phyloP scores from a whole-genome alignment of 257 asterid species.

The Lithospermum erythrorhizon region DNA sequence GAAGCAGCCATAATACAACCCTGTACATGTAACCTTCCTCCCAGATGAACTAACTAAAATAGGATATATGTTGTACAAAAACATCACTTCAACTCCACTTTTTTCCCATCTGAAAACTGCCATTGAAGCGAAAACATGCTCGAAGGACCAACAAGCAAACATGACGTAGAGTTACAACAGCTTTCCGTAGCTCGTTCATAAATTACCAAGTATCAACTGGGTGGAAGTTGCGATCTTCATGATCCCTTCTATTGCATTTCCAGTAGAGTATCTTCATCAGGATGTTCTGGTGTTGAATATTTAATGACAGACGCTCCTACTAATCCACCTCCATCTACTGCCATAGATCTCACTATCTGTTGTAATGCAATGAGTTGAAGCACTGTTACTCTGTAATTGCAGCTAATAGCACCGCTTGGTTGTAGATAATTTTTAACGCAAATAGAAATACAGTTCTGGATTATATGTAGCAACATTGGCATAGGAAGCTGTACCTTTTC shows the following conservation, averaged over 20 bases:
- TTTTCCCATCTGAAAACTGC: too few relatives aligned
- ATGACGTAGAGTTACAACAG: too few relatives aligned
- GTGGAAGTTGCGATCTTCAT: too few relatives aligned
- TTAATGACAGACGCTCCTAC: slow-evolving; percentile 29
- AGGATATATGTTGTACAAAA: too few relatives aligned
- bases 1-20: too few relatives aligned
- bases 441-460: not conserved
- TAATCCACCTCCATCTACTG: slow-evolving; percentile 48
- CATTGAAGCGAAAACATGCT: too few relatives aligned
- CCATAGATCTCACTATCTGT: slow-evolving; percentile 69
- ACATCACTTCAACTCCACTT: too few relatives aligned
- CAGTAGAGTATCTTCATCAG: slow-evolving; percentile 43
- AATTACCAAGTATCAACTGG: too few relatives aligned
- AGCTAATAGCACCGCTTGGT: not conserved
- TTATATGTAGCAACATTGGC: not conserved
- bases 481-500: slow-evolving; percentile 53
- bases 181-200: too few relatives aligned
- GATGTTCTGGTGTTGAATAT: slow-evolving; percentile 24
- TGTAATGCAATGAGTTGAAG: slow-evolving; percentile 25
- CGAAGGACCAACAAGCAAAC: too few relatives aligned
- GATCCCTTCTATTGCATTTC: slow-evolving; percentile 30
- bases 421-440: not conserved
- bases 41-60: too few relatives aligned
- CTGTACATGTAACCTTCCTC: too few relatives aligned
- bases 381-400: not conserved